Conservation (phyloP, 768 basidiomycete species). For the Gloeopeniophorella convolvens region DNA sequence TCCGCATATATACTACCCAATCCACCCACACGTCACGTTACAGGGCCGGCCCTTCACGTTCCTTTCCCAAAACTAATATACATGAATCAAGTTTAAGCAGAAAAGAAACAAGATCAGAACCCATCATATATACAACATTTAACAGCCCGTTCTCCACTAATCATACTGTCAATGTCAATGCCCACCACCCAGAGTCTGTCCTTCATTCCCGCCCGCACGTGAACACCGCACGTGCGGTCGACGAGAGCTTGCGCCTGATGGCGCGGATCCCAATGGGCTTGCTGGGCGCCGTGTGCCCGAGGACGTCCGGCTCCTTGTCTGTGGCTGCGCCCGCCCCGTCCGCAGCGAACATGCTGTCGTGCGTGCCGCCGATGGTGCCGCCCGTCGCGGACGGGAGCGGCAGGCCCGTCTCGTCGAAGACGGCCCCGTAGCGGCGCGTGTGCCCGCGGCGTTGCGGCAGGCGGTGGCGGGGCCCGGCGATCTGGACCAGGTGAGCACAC, state of each 20-base stretch:
- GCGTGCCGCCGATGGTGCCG: slow-evolving; percentile 9
- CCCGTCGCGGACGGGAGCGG: slow-evolving; percentile 17
- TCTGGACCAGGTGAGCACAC: too few relatives aligned
- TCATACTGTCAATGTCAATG: too few relatives aligned
- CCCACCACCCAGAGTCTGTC: too few relatives aligned
- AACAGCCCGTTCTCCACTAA: too few relatives aligned
- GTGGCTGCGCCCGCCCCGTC: slow-evolving; percentile 3
- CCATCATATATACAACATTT: too few relatives aligned
- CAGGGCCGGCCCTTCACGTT: too few relatives aligned
- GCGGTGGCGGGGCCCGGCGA: slow-evolving; percentile 9
- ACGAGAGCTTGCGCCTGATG: slow-evolving; percentile 13
- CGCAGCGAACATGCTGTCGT: slow-evolving; percentile 9
- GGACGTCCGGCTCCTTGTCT: slow-evolving; percentile 7
- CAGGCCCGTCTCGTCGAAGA: slow-evolving; percentile 18
- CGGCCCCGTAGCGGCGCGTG: slow-evolving; percentile 17
- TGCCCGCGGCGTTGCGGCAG: slow-evolving; percentile 14
- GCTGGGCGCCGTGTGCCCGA: slow-evolving; percentile 1
- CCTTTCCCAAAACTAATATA: too few relatives aligned
- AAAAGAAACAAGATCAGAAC: too few relatives aligned
- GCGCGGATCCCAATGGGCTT: slow-evolving; percentile 10
- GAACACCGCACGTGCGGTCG: slow-evolving; percentile 14
- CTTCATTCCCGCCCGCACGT: slow-evolving; percentile 11
- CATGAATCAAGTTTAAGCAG: too few relatives aligned
- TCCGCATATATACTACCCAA: too few relatives aligned
- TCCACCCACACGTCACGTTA: too few relatives aligned